Base-by-base conservation (phyloP, 148 eudicot species). In the Simmondsia chinensis region DNA sequence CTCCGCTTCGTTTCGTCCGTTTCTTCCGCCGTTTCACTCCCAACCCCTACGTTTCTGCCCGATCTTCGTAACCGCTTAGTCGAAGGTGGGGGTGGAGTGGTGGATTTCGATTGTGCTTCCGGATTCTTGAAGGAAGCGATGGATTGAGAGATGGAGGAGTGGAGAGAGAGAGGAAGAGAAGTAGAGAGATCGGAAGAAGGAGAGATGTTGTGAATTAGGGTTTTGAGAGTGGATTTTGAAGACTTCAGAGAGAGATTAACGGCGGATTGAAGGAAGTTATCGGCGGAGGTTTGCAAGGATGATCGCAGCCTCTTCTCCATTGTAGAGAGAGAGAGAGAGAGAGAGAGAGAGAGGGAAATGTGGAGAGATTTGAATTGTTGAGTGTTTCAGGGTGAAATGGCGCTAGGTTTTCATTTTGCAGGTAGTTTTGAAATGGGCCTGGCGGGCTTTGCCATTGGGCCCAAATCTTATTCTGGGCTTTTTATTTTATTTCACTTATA, bases 281-380 rank as follows among this genome's bases (percentile, higher is more conserved):
- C 95, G 54, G 94, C 74, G 4, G 95, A 91, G 49, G 62, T 50
- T 32, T 68, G 66, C 18, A 85, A 75, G 4, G 99, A 74, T 17
- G 94, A 82, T 11, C 95, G 83, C 17, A 91, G 77, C 22, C 94
- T 42, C 48, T 91, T 91, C 75, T 85, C 99, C 99, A 91, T 91
- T 57, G 52, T n/a, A 27, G 21, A 21, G 46, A 9, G 37, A 29
- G 16, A 29, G 8, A 15, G 50, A 45, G 43, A 17, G 59, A 24
- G 31, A 19, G 45, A 9, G 31, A 16, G 27, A 21, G 7, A n/a
- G 38, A 1, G 27, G 39, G 33, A 14, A 31, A 16, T n/a, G n/a
- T n/a, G 7, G 23, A 1, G 2, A 3, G 30, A 24, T 46, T 57
- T 57, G 65, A 68, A 36, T 33, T 50, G 20, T 6, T 22, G 30